A percentile compares a stretch with the other conserved stretches of the same genome.
phyloP scores from a whole-genome alignment of 2,329 filamentous ascomycete species.

The Madurella mycetomatis region DNA sequence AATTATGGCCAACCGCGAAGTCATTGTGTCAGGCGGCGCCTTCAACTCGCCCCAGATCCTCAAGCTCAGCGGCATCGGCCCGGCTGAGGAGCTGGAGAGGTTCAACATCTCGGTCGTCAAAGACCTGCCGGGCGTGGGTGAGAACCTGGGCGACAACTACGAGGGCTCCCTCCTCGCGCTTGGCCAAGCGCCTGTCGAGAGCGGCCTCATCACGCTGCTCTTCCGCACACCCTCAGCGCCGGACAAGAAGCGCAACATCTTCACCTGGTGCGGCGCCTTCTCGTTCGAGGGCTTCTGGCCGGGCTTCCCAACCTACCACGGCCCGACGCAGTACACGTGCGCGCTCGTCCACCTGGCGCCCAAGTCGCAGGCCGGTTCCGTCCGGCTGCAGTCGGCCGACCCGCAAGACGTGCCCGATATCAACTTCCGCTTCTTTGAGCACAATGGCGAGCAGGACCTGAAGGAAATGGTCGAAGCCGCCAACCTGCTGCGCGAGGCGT shows the following conservation, averaged over 20 bases:
- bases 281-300: conserved; percentile 33
- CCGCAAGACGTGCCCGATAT: conserved; percentile 57
- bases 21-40: conserved; percentile 45
- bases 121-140: conserved; percentile 57
- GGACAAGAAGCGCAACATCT: conserved; percentile 30
- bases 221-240: conserved; percentile 28
- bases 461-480: conserved; percentile 24
- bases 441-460: conserved; percentile 24
- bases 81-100: conserved; percentile 32
- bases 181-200: conserved; percentile 29
- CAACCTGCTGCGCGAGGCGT: conserved; percentile 24
- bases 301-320: conserved; percentile 29
- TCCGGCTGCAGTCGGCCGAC: conserved; percentile 52
- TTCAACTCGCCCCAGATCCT: conserved; percentile 31
- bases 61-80: conserved; percentile 41
- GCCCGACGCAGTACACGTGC: conserved; percentile 34
- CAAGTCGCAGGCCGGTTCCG: conserved; percentile 53
- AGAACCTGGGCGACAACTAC: conserved; percentile 55
- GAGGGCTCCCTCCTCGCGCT: conserved; percentile 41
- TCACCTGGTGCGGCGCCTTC: conserved; percentile 31
- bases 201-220: conserved; percentile 25
- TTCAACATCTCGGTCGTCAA: conserved; percentile 48
- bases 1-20: conserved; percentile 37
- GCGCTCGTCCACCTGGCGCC: conserved; percentile 54
- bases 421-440: conserved; percentile 52